phyloP scores from a whole-genome alignment of 345 rosid species.

The Barbarea vulgaris region DNA sequence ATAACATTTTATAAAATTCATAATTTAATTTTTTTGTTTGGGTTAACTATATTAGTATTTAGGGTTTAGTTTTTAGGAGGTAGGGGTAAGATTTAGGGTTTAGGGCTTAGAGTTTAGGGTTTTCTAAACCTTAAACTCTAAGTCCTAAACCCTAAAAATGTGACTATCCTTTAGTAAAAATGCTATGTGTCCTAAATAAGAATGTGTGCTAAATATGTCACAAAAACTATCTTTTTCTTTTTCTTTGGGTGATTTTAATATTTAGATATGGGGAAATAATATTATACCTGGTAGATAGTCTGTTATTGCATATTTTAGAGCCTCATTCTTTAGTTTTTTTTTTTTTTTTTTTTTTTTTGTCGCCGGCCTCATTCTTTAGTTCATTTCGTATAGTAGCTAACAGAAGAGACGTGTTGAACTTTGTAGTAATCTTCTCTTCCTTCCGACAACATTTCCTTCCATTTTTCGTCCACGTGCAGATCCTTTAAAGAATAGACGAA shows the following conservation, averaged over 20 bases:
- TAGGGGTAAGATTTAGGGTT: too few relatives aligned
- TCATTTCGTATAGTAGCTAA: neutral
- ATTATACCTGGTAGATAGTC: neutral
- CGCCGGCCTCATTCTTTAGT: neutral
- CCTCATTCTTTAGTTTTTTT: neutral
- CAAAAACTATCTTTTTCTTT: neutral
- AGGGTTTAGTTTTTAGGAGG: too few relatives aligned
- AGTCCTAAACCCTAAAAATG: too few relatives aligned
- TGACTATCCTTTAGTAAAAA: too few relatives aligned
- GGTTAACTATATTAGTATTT: too few relatives aligned
- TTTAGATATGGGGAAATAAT: neutral
- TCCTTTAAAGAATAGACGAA: constrained; percentile 23
- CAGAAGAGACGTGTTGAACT: constrained; percentile 43
- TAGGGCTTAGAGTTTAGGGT: too few relatives aligned
- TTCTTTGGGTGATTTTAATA: neutral
- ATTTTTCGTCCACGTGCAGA: constrained; percentile 33
- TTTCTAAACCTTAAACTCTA: too few relatives aligned
- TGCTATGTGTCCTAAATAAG: too few relatives aligned
- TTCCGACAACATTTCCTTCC: constrained; percentile 25
- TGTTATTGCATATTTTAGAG: neutral
- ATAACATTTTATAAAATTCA: too few relatives aligned
- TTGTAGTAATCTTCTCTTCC: constrained; percentile 46
- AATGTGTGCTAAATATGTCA: too few relatives aligned
- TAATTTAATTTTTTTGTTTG: too few relatives aligned
- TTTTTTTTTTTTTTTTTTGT: too few relatives aligned